Conservation (phyloP, 257 asterid species). For the Scutellaria galericulata region DNA sequence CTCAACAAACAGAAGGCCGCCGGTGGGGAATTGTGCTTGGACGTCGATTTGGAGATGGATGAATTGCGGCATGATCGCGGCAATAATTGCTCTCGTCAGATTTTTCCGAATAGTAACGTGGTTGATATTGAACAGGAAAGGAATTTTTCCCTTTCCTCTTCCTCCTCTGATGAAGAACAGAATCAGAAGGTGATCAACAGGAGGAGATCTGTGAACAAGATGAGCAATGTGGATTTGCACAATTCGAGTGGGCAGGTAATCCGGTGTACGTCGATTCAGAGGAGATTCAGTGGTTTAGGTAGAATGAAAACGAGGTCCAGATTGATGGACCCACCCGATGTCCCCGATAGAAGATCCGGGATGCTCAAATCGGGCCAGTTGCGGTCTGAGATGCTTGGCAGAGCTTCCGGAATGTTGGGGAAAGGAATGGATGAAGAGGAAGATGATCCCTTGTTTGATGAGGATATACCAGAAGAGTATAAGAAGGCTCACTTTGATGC, state of each 20-base stretch:
- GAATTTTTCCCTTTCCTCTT: background rate
- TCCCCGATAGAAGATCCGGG: constrained; percentile 50
- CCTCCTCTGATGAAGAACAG: constrained; percentile 50
- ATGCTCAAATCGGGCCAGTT: constrained; percentile 44
- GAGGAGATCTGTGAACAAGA: constrained; percentile 34
- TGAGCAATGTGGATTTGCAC: background rate
- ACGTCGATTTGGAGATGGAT: constrained; percentile 75
- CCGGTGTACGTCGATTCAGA: constrained; percentile 63
- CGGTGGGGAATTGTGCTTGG: constrained; percentile 60
- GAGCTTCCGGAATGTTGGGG: constrained; percentile 54
- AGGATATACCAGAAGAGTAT: constrained; percentile 73
- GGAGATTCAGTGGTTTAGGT: constrained; percentile 52
- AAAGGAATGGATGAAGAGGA: constrained; percentile 66
- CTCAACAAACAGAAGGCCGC: constrained; percentile 60
- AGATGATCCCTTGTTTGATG: constrained; percentile 71
- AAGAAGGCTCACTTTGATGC: constrained; percentile 48
- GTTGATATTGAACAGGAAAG: constrained; percentile 47
- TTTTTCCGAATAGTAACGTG: constrained; percentile 6
- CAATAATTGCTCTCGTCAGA: no score
- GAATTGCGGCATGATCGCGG: constrained; percentile 43
- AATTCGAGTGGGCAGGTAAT: constrained; percentile 47
- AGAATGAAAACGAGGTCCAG: constrained; percentile 70
- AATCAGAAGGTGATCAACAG: constrained; percentile 36
- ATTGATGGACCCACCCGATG: constrained; percentile 61
- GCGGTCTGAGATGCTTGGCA: constrained; percentile 50